Conservation (phyloP, 2,329 filamentous ascomycete species). For the Aspergillus sp. region DNA sequence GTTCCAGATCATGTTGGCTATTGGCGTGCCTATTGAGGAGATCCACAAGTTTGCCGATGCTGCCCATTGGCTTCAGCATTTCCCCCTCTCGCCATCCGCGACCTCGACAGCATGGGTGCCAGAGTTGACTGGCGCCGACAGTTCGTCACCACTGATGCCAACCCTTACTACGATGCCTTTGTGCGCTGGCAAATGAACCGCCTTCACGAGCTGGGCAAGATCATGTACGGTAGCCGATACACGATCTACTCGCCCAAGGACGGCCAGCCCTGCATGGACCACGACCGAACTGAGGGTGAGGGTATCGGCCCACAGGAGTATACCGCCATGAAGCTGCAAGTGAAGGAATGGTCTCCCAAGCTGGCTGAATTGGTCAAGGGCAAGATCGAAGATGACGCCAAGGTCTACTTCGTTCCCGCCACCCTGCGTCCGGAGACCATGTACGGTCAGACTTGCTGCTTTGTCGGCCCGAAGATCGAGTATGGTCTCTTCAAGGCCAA, state of each 20-base stretch:
- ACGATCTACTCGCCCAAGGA: slow-evolving; percentile 92
- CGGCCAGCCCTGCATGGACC: slow-evolving; percentile 81
- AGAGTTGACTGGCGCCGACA: slow-evolving; percentile 90
- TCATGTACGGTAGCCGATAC: slow-evolving; percentile 88
- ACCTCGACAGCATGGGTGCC: slow-evolving; percentile 78
- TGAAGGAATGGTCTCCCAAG: slow-evolving; percentile 79
- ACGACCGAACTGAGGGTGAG: slow-evolving; percentile 76
- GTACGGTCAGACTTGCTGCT: slow-evolving; percentile 97
- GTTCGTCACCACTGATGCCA: slow-evolving; percentile 92
- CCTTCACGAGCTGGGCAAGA: slow-evolving; percentile 82
- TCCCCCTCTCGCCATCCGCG: slow-evolving; percentile 71
- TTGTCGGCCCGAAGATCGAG: slow-evolving; percentile 81
- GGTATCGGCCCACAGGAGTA: slow-evolving; percentile 86
- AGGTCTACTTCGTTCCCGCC: slow-evolving; percentile 85
- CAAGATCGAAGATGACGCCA: slow-evolving; percentile 72
- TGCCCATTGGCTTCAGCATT: slow-evolving; percentile 87
- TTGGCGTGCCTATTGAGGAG: slow-evolving; percentile 77
- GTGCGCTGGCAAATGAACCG: slow-evolving; percentile 97
- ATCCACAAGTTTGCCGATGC: slow-evolving; percentile 92
- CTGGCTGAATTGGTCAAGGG: slow-evolving; percentile 67
- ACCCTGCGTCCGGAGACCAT: slow-evolving; percentile 95
- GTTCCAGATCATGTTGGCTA: slow-evolving; percentile 88
- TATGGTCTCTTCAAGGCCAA: slow-evolving; percentile 84
- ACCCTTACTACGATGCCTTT: slow-evolving; percentile 94
- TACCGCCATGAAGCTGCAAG: slow-evolving; percentile 83